Base-by-base conservation (phyloP, 176 grass and related monocot species). In the Aegilops sharonensis region DNA sequence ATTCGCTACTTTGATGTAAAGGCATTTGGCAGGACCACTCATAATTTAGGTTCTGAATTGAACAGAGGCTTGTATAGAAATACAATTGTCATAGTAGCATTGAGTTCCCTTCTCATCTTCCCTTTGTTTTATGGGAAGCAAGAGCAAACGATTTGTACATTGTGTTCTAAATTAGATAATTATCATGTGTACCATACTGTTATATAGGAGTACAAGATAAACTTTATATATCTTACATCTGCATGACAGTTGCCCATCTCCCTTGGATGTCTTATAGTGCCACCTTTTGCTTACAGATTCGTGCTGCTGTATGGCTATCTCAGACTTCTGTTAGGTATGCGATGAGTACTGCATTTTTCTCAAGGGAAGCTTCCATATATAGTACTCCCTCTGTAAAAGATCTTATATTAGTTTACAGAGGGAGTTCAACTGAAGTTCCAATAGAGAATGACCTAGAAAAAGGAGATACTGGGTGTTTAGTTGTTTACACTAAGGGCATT, bases 101-200 rank as follows among this genome's bases (percentile, higher is more conserved):
- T 2, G 24, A 78, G 48, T 61, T 29, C 24, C 36, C 10, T 89
- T 70, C 14, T 8, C 27, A 18, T 27, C 5, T 70, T 62, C 82
- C 56, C 57, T 63, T 23, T 81, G 63, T 90, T 90, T 39, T 14
- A 81, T n/a, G 50, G 78, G 63, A 89, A 85, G 18, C 37, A 62
- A 72, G 54, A 78, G 14, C 47, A 62, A 63, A 61, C 3, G 6
- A 48, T 76, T 76, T 86, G 30, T 80, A 13, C 75, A 75, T 75
- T 59, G 29, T 37, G n/a, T 10, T 56, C 13, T 62, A 42, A 43
- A 67, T 48, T 75, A 27, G 61, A 64, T 23, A 76, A 76, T 64
- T 43, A 0, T 15, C 62, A 61, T 77, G n/a, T 70, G 8, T 43
- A 71, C 20, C 34, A 17, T 66, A 64, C 27, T 54, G 21, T 48